Conservation (phyloP, 2,329 filamentous ascomycete species). For the Paracorniculantispora psalliotae region DNA sequence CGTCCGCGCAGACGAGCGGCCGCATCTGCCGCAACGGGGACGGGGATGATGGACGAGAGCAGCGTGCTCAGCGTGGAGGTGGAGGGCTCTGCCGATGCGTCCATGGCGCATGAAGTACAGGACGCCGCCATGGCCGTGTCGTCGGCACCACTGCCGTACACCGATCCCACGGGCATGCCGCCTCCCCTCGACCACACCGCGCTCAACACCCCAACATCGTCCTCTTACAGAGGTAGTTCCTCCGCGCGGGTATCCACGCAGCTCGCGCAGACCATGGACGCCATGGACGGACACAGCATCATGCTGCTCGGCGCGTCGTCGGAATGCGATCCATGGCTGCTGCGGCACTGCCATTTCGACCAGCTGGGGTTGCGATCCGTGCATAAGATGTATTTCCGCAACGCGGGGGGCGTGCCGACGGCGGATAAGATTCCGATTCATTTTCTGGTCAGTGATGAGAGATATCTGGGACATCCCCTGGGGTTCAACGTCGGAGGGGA, state of each 20-base stretch:
- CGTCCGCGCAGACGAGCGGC: slow-evolving; percentile 7
- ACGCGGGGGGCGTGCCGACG: slow-evolving; percentile 31
- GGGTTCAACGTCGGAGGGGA: background rate
- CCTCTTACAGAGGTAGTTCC: background rate
- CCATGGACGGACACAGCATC: slow-evolving; percentile 24
- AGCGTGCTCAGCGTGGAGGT: background rate
- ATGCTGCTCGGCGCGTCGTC: slow-evolving; percentile 29
- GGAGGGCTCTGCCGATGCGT: no score
- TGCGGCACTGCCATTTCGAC: slow-evolving; percentile 32
- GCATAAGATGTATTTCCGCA: slow-evolving; percentile 32
- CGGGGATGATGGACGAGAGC: background rate
- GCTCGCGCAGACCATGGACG: slow-evolving; percentile 22
- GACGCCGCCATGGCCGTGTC: no score
- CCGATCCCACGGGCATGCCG: no score
- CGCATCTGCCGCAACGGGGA: background rate
- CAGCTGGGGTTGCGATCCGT: slow-evolving; percentile 30
- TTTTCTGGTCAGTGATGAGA: slow-evolving; percentile 17
- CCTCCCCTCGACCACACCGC: background rate
- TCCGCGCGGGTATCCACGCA: slow-evolving; percentile 13
- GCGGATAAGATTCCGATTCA: slow-evolving; percentile 30
- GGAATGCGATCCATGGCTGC: slow-evolving; percentile 31
- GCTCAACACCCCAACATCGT: slow-evolving; percentile 9
- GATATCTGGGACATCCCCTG: background rate
- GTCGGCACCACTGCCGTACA: background rate
- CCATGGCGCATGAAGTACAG: no score